These are phyloP conservation scores for Collybia sordida DNA, from an alignment of 768 basidiomycete species.

Conservation along the genomic window DNA sequence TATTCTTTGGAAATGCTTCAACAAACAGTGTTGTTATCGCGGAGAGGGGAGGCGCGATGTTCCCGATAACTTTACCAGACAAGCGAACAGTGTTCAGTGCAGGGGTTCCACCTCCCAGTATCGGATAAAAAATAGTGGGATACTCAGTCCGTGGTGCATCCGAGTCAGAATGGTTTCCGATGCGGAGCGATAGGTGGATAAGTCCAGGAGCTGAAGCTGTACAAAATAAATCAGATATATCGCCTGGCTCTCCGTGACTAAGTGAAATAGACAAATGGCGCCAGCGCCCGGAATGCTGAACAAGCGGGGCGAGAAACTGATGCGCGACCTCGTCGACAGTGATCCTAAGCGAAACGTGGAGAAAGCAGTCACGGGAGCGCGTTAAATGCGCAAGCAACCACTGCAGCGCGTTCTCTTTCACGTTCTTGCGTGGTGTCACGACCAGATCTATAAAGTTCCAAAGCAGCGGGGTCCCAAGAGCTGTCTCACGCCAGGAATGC, in stretches of 20 bases:
- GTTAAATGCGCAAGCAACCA: conserved; percentile 35
- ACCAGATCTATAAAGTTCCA: conserved; percentile 42
- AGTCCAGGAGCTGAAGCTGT: conserved; percentile 29
- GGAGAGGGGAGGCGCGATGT: conserved; percentile 34
- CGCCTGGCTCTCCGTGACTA: conserved; percentile 16
- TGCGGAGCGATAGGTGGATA: conserved; percentile 37
- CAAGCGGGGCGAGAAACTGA: conserved; percentile 28
- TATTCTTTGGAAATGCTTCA: conserved; percentile 36
- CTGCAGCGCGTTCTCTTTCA: conserved; percentile 15
- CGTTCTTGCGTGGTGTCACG: conserved; percentile 20
- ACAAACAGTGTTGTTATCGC: conserved; percentile 41
- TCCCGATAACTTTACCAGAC: conserved; percentile 38
- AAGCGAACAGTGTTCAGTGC: conserved; percentile 39
- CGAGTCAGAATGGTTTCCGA: conserved; percentile 25
- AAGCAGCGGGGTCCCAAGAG: conserved; percentile 37
- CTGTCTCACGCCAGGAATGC: conserved; percentile 40
- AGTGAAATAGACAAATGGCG: conserved; percentile 32
- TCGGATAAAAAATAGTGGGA: conserved; percentile 23
- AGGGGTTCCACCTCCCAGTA: conserved; percentile 31
- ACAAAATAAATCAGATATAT: conserved; percentile 27
- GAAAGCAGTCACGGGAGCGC: conserved; percentile 34
- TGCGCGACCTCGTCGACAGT: conserved; percentile 19
- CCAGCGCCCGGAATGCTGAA: conserved; percentile 38
- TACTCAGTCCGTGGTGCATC: conserved; percentile 29
- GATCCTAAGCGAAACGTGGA: conserved; percentile 35